A percentile compares a stretch with the other conserved stretches of the same genome.
phyloP scores from a whole-genome alignment of 352 stramenopile species.

The Pythium biforme region DNA sequence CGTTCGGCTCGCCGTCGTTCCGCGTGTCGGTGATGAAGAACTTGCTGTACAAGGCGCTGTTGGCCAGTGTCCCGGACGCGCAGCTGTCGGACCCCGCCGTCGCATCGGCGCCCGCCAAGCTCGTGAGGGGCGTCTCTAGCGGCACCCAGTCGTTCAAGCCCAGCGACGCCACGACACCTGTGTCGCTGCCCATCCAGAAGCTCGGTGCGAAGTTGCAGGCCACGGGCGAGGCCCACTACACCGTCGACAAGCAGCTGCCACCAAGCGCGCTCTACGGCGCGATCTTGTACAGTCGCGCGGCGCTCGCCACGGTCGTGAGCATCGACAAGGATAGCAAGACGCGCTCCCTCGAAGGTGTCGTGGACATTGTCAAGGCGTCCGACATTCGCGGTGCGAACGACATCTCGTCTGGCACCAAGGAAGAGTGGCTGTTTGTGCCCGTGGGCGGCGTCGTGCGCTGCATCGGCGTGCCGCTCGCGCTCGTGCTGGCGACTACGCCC shows the following conservation, averaged over 20 bases:
- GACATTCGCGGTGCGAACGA: conserved; percentile 39
- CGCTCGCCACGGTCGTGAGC: conserved; percentile 22
- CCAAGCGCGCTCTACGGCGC: conserved; percentile 31
- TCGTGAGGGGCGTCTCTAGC: conserved; percentile 24
- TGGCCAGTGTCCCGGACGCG: conserved; percentile 6
- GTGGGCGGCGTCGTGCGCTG: conserved; percentile 39
- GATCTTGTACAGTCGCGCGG: conserved; percentile 32
- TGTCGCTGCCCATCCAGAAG: conserved; percentile 40
- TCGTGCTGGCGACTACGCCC: conserved; percentile 40
- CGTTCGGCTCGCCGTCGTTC: conserved; percentile 30
- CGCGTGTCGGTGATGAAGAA: conserved; percentile 34
- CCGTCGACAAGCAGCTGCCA: conserved; percentile 32
- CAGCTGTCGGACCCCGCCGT: conserved; percentile 19
- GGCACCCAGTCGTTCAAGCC: conserved; percentile 35
- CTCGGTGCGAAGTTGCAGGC: conserved; percentile 37
- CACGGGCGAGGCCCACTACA: conserved; percentile 47
- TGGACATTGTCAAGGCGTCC: conserved; percentile 37
- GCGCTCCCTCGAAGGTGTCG: conserved; percentile 28
- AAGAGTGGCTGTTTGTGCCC: conserved; percentile 46
- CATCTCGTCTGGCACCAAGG: conserved; percentile 21
- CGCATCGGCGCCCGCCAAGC: conserved; percentile 17
- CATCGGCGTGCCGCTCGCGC: conserved; percentile 35
- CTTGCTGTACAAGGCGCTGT: conserved; percentile 34
- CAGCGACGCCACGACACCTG: conserved; percentile 24
- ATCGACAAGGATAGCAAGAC: conserved; percentile 31